These are phyloP conservation scores for Albatrellus ellisii DNA, from an alignment of 768 basidiomycete species.

Conservation along the genomic window DNA sequence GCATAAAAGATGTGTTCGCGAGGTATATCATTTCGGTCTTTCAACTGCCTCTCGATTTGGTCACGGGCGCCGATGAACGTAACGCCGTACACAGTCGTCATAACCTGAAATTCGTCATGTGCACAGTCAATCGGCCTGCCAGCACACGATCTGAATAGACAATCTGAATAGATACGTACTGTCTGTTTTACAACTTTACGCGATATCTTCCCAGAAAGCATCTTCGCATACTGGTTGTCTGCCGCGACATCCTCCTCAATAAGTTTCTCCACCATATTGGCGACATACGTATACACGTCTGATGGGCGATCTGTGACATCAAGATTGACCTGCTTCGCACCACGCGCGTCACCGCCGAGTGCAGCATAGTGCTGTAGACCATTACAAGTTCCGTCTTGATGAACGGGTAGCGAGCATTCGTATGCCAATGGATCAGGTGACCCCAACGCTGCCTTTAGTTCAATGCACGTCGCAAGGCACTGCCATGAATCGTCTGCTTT, in stretches of 20 bases:
- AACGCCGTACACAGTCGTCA: conserved; percentile 99
- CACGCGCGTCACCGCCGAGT: conserved; percentile 80
- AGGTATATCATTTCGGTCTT: conserved; percentile 58
- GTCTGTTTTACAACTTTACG: conserved; percentile 98
- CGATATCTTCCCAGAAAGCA: conserved; percentile 67
- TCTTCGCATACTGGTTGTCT: conserved; percentile 34
- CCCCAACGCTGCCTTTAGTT: conserved; percentile 69
- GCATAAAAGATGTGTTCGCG: conserved; percentile 62
- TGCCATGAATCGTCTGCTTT: conserved; percentile 96
- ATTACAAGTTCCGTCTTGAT: conserved; percentile 98
- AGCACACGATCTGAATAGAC: too few species aligned
- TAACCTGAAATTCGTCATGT: conserved; percentile 39
- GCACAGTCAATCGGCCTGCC: neutral
- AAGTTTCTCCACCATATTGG: conserved; percentile 65
- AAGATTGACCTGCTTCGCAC: conserved; percentile 89
- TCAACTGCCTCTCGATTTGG: conserved; percentile 85
- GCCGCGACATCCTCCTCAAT: conserved; percentile 38
- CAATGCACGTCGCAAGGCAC: conserved; percentile 85
- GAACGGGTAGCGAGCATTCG: conserved; percentile 71
- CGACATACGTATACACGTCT: conserved; percentile 92
- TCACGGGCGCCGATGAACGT: conserved; percentile 91
- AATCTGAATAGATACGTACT: conserved; percentile 26
- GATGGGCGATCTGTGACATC: conserved; percentile 73
- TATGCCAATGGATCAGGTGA: conserved; percentile 46
- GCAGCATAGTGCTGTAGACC: conserved; percentile 98